Conservation (phyloP, 2,329 filamentous ascomycete genomes). For the Aureobasidium sp. region DNA sequence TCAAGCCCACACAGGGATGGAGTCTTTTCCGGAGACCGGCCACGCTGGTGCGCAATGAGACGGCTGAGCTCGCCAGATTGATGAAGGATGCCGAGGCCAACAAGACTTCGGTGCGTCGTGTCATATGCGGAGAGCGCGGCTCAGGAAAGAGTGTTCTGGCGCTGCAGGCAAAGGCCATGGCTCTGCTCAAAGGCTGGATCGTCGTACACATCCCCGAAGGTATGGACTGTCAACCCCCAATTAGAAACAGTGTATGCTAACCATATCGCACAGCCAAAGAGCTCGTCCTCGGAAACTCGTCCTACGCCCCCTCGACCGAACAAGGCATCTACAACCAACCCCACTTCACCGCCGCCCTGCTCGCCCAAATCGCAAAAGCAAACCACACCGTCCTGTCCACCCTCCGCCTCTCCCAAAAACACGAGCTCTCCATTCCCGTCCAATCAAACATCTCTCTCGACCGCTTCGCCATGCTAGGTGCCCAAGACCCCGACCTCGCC, state of each 20-base stretch:
- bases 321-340: conserved; percentile 66
- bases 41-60: conserved; percentile 70
- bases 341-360: conserved; percentile 65
- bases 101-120: conserved; percentile 53
- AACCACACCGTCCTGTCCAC: conserved; percentile 59
- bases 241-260: too few relatives aligned
- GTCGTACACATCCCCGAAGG: conserved; percentile 87
- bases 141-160: conserved; percentile 83
- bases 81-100: conserved; percentile 28
- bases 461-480: conserved; percentile 60
- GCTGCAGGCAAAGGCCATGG: conserved; percentile 76
- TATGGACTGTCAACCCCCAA: conserved; percentile 36
- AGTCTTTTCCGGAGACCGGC: conserved; percentile 75
- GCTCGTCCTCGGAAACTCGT: conserved; percentile 69
- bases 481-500: conserved; percentile 67
- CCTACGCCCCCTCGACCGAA: conserved; percentile 62
- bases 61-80: conserved; percentile 57
- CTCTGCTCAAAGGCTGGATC: conserved; percentile 75
- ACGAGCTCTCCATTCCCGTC: conserved; percentile 54
- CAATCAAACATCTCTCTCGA: conserved; percentile 56
- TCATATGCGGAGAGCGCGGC: conserved; percentile 66
- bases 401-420: conserved; percentile 45
- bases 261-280: conserved; percentile 53
- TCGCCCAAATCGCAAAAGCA: conserved; percentile 64
- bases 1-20: conserved; percentile 88